phyloP scores from a whole-genome alignment of 305 asterid species.

The Fraxinus dipetala region DNA sequence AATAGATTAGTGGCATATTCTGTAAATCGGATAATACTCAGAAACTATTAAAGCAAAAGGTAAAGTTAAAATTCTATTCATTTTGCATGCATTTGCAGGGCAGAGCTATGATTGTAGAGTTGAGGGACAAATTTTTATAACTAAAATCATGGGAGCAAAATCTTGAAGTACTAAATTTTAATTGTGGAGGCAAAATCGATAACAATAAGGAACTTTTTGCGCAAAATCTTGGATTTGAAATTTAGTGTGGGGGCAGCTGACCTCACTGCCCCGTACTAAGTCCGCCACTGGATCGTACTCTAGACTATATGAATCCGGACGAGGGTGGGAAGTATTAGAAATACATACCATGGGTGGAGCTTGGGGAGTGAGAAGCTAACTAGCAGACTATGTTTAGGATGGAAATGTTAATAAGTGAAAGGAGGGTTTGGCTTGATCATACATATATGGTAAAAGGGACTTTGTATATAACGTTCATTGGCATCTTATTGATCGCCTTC shows the following conservation, averaged over 20 bases:
- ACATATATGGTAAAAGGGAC: constrained; percentile 22
- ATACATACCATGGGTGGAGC: constrained; percentile 35
- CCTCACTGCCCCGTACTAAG: too few species aligned
- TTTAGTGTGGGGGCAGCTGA: too few species aligned
- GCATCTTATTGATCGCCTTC: constrained; percentile 27
- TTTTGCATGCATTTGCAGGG: background rate
- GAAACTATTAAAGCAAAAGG: background rate
- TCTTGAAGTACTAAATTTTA: too few species aligned
- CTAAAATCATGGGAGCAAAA: too few species aligned
- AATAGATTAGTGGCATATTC: background rate
- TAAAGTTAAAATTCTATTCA: background rate
- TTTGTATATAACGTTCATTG: constrained; percentile 33
- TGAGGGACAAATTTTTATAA: too few species aligned
- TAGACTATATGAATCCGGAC: background rate
- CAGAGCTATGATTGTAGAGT: too few species aligned
- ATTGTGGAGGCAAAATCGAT: too few species aligned
- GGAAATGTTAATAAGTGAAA: background rate
- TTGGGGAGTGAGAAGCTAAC: background rate
- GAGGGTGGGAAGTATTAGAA: background rate
- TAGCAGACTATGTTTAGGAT: background rate
- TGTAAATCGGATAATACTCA: background rate
- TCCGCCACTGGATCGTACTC: background rate
- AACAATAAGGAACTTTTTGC: too few species aligned
- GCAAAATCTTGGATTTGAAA: too few species aligned
- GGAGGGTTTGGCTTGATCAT: constrained; percentile 7